Evolutionary conservation across 805 yeast genomes (phyloP).

Genomic region (Metschnikowia koreensis): DNA sequence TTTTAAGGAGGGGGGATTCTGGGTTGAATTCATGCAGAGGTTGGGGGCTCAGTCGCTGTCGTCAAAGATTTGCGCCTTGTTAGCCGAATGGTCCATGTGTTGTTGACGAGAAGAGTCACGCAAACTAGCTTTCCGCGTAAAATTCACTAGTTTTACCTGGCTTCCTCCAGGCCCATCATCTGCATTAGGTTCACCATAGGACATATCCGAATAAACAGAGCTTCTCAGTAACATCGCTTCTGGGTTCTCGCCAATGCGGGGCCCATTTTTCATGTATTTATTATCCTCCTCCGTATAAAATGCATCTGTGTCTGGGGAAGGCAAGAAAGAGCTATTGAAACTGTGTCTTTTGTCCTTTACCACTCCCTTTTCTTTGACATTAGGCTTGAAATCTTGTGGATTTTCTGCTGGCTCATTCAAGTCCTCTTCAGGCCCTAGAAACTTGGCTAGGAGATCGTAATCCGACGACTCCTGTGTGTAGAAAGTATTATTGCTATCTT

Average conservation of each 20-base stretch:
- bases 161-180: slow-evolving; percentile 9
- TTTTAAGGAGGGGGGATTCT: not conserved
- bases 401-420: slow-evolving; percentile 1
- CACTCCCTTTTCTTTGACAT: slow-evolving; percentile 25
- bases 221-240: slow-evolving; percentile 5
- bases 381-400: slow-evolving; percentile 20
- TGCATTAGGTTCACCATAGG: slow-evolving; percentile 5
- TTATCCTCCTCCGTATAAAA: slow-evolving; percentile 7
- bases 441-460: slow-evolving; percentile 17
- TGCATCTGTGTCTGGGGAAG: slow-evolving; percentile 15
- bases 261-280: not conserved
- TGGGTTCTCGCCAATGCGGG: not conserved
- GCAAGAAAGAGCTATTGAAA: slow-evolving; percentile 5
- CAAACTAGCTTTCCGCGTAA: slow-evolving; percentile 44
- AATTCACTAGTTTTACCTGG: slow-evolving; percentile 47
- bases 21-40: slow-evolving; percentile 3
- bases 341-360: slow-evolving; percentile 24
- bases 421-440: slow-evolving; percentile 11
- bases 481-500: slow-evolving; percentile 10
- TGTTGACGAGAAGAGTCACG: slow-evolving; percentile 40
- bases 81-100: slow-evolving; percentile 28
- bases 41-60: slow-evolving; percentile 24
- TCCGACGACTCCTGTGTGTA: slow-evolving; percentile 17
- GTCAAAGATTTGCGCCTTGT: slow-evolving; percentile 34
- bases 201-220: slow-evolving; percentile 13